Percentiles rank a stretch among this genome's conserved stretches.
These are phyloP conservation scores for Lepiota venenata DNA, from an alignment of 768 basidiomycete species.

Conservation along the genomic window DNA sequence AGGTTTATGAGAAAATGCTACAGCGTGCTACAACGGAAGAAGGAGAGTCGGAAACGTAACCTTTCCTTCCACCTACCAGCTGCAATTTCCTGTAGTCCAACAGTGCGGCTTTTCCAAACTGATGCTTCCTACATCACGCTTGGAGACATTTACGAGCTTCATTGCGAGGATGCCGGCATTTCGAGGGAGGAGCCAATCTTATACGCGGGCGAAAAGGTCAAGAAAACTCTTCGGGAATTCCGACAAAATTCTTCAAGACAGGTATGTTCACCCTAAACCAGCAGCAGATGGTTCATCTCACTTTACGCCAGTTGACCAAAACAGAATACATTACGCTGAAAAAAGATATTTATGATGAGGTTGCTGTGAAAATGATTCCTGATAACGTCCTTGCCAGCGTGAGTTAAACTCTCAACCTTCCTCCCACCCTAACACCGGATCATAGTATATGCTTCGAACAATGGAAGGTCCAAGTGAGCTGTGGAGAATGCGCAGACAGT, in stretches of 20 bases:
- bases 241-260: constrained; percentile 42
- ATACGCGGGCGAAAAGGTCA: constrained; percentile 81
- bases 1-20: neutral
- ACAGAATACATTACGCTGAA: constrained; percentile 66
- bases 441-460: constrained; percentile 85
- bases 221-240: constrained; percentile 62
- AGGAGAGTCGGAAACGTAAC: constrained; percentile 91
- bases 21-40: constrained; percentile 82
- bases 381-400: constrained; percentile 86
- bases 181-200: constrained; percentile 87
- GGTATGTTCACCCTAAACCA: constrained; percentile 25
- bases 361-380: constrained; percentile 83
- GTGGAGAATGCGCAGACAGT: constrained; percentile 98
- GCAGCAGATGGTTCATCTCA: neutral
- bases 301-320: constrained; percentile 46
- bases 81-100: constrained; percentile 79
- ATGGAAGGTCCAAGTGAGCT: constrained; percentile 84
- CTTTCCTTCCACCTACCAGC: constrained; percentile 90
- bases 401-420: constrained; percentile 21
- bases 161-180: constrained; percentile 73
- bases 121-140: constrained; percentile 90
- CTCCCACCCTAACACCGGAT: neutral
- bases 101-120: constrained; percentile 82
- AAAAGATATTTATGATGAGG: constrained; percentile 88
- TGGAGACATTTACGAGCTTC: constrained; percentile 92